These are phyloP conservation scores for Hypoxylon sp. DNA, from an alignment of 2,329 filamentous ascomycete species.

Conservation along the genomic window DNA sequence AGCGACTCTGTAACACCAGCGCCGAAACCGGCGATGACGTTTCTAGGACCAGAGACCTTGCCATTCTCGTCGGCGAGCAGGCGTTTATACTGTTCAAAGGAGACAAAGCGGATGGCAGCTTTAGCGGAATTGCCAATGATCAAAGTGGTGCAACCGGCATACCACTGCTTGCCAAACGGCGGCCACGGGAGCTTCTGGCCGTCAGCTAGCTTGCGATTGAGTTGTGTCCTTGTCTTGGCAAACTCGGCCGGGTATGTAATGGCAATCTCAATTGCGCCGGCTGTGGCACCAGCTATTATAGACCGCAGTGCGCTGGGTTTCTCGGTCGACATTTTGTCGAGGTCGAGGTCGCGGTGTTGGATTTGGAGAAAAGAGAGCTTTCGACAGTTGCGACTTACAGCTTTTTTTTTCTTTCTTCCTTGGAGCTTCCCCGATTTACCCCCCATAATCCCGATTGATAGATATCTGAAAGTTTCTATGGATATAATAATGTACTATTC, in stretches of 20 bases:
- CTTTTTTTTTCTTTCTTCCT: conserved; percentile 28
- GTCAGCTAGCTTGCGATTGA: conserved; percentile 86
- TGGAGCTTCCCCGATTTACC: conserved; percentile 34
- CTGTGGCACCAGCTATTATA: conserved; percentile 92
- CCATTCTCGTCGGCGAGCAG: conserved; percentile 86
- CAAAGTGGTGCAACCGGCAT: conserved; percentile 95
- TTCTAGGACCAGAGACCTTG: conserved; percentile 89
- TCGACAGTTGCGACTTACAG: conserved; percentile 1
- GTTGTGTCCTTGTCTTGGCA: conserved; percentile 94
- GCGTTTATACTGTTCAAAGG: conserved; percentile 94
- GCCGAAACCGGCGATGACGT: conserved; percentile 93
- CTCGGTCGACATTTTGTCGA: conserved; percentile 54
- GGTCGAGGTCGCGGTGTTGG: conserved; percentile 18
- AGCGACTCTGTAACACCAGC: conserved; percentile 95
- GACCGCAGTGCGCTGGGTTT: conserved; percentile 87
- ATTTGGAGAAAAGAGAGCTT: conserved; percentile 2
- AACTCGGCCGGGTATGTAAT: conserved; percentile 89
- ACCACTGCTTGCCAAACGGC: conserved; percentile 94
- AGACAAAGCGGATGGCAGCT: conserved; percentile 94
- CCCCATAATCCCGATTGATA: conserved; percentile 39
- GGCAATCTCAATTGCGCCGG: conserved; percentile 93
- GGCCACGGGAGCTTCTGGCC: conserved; percentile 95
- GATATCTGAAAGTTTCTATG: background rate
- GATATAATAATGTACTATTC: conserved; percentile 19
- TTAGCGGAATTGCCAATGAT: conserved; percentile 98